phyloP scores from a whole-genome alignment of 768 basidiomycete species.

The Tulasnella sp. region DNA sequence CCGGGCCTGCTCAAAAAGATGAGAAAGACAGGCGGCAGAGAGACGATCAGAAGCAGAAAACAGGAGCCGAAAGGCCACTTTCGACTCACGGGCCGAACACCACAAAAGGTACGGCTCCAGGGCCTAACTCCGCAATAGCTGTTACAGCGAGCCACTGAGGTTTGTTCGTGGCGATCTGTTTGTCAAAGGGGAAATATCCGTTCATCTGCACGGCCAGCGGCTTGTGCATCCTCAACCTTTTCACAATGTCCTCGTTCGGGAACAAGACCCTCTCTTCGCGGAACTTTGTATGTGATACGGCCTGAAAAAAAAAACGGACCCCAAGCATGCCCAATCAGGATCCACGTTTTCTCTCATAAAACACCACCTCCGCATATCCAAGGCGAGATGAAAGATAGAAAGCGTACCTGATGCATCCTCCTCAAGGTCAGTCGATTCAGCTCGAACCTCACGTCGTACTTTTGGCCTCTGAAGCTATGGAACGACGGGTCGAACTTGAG shows the following conservation, averaged over 20 bases:
- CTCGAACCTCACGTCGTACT: constrained; percentile 54
- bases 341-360: not conserved
- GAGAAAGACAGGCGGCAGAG: not conserved
- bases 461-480: constrained; percentile 37
- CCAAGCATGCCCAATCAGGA: not conserved
- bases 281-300: constrained; percentile 31
- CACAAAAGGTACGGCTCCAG: constrained; percentile 53
- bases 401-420: constrained; percentile 53
- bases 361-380: not conserved
- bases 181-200: constrained; percentile 31
- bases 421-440: constrained; percentile 52
- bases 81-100: constrained; percentile 60
- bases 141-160: constrained; percentile 51
- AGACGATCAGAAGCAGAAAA: not conserved
- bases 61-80: not conserved
- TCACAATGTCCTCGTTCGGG: constrained; percentile 35
- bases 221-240: constrained; percentile 11
- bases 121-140: constrained; percentile 45
- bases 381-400: not conserved
- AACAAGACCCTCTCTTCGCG: constrained; percentile 47
- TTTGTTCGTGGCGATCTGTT: constrained; percentile 41
- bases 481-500: constrained; percentile 49
- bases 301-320: not conserved
- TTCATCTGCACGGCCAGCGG: constrained; percentile 33
- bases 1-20: constrained; percentile 43